Percentiles rank a stretch among this genome's conserved stretches.
These are phyloP conservation scores for Diaporthe ampelina DNA, from an alignment of 2,329 filamentous ascomycete genomes.

Conservation along the genomic window DNA sequence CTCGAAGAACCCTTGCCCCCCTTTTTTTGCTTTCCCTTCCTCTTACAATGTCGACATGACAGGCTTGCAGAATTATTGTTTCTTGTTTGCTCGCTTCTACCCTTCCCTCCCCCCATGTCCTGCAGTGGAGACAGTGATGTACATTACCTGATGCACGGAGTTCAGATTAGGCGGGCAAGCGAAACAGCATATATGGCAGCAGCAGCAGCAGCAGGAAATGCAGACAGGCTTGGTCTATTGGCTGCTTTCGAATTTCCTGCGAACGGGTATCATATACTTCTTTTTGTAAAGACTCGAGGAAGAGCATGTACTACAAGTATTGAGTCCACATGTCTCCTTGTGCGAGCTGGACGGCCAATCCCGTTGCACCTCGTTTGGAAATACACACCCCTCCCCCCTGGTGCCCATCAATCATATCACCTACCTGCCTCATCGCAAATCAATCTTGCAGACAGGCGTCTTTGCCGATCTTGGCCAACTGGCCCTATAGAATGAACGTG, in stretches of 20 bases:
- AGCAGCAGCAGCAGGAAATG: not conserved
- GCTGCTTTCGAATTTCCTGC: not conserved
- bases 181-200: conserved; percentile 3
- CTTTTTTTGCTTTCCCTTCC: not conserved
- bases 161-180: not conserved
- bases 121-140: not conserved
- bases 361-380: not conserved
- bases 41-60: not conserved
- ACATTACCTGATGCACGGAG: conserved; percentile 2
- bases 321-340: not conserved
- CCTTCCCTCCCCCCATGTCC: not conserved
- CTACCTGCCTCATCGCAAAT: conserved; percentile 26
- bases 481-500: not conserved
- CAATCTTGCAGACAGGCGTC: conserved; percentile 33
- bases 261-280: conserved; percentile 16
- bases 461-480: conserved; percentile 29
- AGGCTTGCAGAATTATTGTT: not conserved
- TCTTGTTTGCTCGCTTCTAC: not conserved
- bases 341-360: not conserved
- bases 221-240: conserved; percentile 10
- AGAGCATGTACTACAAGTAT: not conserved
- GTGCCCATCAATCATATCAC: not conserved
- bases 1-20: not conserved
- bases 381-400: not conserved
- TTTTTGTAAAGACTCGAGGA: conserved; percentile 1